A percentile compares a stretch with the other conserved stretches of the same genome.
Conservation (phyloP, 2,329 filamentous ascomycete genomes). For the Verticillium nonalfalfae region DNA sequence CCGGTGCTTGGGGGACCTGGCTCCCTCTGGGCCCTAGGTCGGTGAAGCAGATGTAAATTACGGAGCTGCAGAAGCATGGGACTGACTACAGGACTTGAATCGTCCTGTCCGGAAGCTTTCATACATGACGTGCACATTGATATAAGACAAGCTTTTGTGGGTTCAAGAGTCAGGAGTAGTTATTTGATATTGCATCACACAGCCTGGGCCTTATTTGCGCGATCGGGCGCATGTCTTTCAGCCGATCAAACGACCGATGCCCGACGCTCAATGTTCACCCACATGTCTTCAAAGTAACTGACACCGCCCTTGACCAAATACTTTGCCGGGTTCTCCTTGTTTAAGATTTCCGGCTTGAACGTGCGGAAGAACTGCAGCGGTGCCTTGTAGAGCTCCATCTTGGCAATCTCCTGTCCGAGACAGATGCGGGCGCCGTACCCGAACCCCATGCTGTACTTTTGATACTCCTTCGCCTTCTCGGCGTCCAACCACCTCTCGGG, state of each 20-base stretch:
- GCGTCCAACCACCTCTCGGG: constrained; percentile 42
- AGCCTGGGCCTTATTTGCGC: too few species aligned
- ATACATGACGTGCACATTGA: too few species aligned
- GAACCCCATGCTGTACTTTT: constrained; percentile 42
- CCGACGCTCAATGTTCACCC: constrained; percentile 21
- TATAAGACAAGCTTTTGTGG: too few species aligned
- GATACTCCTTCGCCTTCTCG: constrained; percentile 30
- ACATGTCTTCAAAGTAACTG: constrained; percentile 32
- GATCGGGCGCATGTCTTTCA: too few species aligned
- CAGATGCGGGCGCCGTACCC: constrained; percentile 42
- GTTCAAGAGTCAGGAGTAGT: too few species aligned
- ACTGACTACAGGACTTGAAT: too few species aligned
- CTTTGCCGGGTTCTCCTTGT: constrained; percentile 20
- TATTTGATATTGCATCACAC: too few species aligned
- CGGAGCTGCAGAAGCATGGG: too few species aligned
- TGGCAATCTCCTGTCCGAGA: constrained; percentile 41
- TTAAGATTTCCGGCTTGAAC: constrained; percentile 23
- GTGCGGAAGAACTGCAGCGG: constrained; percentile 33
- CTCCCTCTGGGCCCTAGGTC: too few species aligned
- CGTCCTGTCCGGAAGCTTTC: too few species aligned
- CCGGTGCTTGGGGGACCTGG: too few species aligned
- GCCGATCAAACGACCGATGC: constrained; percentile 3
- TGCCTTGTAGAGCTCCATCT: constrained; percentile 46
- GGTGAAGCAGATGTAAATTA: too few species aligned
- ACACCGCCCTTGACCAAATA: constrained; percentile 35